These are phyloP conservation scores for Trametes cingulata DNA, from an alignment of 768 basidiomycete genomes.

Conservation along the genomic window DNA sequence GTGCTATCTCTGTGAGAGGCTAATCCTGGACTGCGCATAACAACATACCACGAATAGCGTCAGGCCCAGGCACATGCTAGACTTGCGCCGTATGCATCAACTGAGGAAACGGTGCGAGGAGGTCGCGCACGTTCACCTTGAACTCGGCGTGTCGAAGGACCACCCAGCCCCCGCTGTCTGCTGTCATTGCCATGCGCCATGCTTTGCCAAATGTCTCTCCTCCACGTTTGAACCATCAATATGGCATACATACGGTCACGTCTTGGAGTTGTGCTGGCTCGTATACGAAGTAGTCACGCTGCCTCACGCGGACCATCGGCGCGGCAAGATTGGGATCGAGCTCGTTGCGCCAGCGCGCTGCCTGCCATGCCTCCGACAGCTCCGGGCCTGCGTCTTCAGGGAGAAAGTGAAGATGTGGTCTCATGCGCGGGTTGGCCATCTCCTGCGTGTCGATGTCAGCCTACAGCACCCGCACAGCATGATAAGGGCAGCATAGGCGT, in stretches of 20 bases:
- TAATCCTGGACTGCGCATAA: not conserved
- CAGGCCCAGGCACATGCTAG: no score
- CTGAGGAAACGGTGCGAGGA: not conserved
- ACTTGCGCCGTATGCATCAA: no score
- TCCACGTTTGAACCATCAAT: conserved; percentile 3
- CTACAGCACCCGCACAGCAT: not conserved
- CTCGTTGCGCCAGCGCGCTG: not conserved
- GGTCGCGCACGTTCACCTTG: not conserved
- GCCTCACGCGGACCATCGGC: conserved; percentile 2
- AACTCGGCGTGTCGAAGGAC: not conserved
- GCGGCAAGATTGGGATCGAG: conserved; percentile 2
- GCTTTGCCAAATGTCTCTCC: not conserved
- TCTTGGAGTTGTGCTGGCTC: conserved; percentile 1
- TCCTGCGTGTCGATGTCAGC: conserved; percentile 3
- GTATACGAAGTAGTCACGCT: conserved; percentile 3
- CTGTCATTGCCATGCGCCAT: not conserved
- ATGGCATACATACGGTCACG: conserved; percentile 1
- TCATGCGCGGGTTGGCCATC: conserved; percentile 15
- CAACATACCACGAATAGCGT: not conserved
- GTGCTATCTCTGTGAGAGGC: no score
- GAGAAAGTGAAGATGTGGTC: conserved; percentile 1
- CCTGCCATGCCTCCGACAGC: conserved; percentile 8
- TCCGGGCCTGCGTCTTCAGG: not conserved
- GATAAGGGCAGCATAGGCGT: not conserved
- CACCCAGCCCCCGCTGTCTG: not conserved